A percentile compares a stretch with the other conserved stretches of the same genome.
phyloP scores from a whole-genome alignment of 1,284 basidiomycete species.

The Puccinia novopanici region DNA sequence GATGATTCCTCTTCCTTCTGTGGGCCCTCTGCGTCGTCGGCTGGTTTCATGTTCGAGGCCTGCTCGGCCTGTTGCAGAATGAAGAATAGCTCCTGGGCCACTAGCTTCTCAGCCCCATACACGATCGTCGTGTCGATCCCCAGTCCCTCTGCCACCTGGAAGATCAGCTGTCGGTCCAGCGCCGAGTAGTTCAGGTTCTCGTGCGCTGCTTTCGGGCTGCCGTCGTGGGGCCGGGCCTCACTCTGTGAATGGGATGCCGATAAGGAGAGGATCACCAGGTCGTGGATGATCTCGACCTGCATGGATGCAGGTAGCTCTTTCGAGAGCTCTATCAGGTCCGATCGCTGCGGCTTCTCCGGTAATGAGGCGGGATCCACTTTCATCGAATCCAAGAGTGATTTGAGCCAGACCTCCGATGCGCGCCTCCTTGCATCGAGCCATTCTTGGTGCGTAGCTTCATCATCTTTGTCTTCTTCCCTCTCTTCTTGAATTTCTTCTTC shows the following conservation, averaged over 20 bases:
- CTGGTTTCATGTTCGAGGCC: too few relatives aligned
- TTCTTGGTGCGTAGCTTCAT: slow-evolving; percentile 24
- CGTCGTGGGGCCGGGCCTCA: not conserved
- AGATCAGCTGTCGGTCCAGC: slow-evolving; percentile 27
- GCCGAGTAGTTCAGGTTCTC: slow-evolving; percentile 30
- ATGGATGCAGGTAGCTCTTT: slow-evolving; percentile 30
- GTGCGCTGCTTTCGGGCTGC: not conserved
- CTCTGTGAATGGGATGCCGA: not conserved
- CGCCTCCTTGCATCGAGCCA: not conserved
- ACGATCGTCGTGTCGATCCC: slow-evolving; percentile 19
- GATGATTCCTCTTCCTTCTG: not conserved
- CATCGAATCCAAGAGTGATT: slow-evolving; percentile 4
- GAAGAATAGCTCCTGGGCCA: slow-evolving; percentile 45
- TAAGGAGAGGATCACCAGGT: slow-evolving; percentile 39
- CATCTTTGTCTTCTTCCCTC: not conserved
- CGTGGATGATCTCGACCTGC: slow-evolving; percentile 46
- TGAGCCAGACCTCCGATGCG: slow-evolving; percentile 7
- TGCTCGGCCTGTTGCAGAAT: slow-evolving; percentile 23
- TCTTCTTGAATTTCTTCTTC: not conserved
- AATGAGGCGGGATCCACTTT: slow-evolving; percentile 21
- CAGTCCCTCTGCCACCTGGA: slow-evolving; percentile 19
- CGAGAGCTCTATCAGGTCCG: slow-evolving; percentile 16
- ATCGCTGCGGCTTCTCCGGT: not conserved
- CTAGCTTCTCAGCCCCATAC: slow-evolving; percentile 45
- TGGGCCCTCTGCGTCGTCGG: not conserved